These are phyloP conservation scores for Phytophthora ohioensis DNA, from an alignment of 352 stramenopile genomes.

Conservation along the genomic window DNA sequence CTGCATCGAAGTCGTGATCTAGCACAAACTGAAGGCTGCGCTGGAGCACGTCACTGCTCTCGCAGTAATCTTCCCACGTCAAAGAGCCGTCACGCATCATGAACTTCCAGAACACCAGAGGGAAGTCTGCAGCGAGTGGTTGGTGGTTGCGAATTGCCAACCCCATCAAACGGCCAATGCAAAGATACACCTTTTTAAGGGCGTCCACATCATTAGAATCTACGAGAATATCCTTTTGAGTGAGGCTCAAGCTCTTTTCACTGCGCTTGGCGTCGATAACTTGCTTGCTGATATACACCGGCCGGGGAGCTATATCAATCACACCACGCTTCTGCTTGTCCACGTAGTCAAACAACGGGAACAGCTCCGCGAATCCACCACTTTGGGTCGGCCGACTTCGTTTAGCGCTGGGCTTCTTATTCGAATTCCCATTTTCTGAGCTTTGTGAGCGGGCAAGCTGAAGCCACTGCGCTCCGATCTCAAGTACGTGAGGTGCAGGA, in stretches of 20 bases:
- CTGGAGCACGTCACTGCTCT: slow-evolving; percentile 62
- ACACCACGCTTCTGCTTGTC: slow-evolving; percentile 40
- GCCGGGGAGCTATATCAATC: slow-evolving; percentile 48
- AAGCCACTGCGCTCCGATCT: slow-evolving; percentile 74
- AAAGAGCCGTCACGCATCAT: slow-evolving; percentile 52
- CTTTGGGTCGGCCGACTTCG: slow-evolving; percentile 6
- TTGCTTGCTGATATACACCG: slow-evolving; percentile 39
- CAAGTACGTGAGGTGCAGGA: slow-evolving; percentile 48
- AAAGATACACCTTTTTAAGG: slow-evolving; percentile 72
- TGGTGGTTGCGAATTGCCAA: slow-evolving; percentile 80
- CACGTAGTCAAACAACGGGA: slow-evolving; percentile 68
- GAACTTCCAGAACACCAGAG: slow-evolving; percentile 78
- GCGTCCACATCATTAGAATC: slow-evolving; percentile 44
- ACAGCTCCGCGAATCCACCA: slow-evolving; percentile 42
- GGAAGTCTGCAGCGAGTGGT: slow-evolving; percentile 63
- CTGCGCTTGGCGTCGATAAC: slow-evolving; percentile 50
- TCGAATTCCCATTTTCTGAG: slow-evolving; percentile 14
- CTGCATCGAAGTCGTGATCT: slow-evolving; percentile 68
- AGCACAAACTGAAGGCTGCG: slow-evolving; percentile 71
- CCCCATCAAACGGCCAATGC: slow-evolving; percentile 66
- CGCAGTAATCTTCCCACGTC: slow-evolving; percentile 72
- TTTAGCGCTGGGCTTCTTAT: slow-evolving; percentile 20
- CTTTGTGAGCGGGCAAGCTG: slow-evolving; percentile 57
- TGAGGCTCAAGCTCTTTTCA: slow-evolving; percentile 42
- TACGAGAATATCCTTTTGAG: slow-evolving; percentile 51